Evolutionary conservation across 2,329 filamentous ascomycete species (phyloP).

Genomic region (Lojkania enalia): DNA sequence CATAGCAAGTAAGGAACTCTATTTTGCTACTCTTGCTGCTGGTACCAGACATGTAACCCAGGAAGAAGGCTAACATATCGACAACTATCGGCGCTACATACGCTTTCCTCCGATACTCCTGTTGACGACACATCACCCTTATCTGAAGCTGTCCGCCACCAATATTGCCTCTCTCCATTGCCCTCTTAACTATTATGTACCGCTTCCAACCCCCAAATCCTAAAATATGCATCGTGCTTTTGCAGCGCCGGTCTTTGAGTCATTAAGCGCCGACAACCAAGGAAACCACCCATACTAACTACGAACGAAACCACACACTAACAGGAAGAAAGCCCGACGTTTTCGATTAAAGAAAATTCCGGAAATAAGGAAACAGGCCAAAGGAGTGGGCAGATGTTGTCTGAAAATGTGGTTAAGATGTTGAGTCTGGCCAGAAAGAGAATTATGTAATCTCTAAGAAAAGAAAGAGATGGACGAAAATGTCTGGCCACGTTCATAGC

Average conservation of each 20-base stretch:
- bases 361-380: too few species aligned
- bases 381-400: not conserved
- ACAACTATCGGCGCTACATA: not conserved
- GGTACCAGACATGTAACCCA: too few species aligned
- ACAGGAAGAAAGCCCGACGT: too few species aligned
- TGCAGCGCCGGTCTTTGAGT: not conserved
- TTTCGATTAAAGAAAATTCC: too few species aligned
- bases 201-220: not conserved
- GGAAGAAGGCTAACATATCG: not conserved
- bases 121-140: not conserved
- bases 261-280: not conserved
- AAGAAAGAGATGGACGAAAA: not conserved
- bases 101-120: not conserved
- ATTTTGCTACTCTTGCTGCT: too few species aligned
- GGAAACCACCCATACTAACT: too few species aligned
- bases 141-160: not conserved
- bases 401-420: not conserved
- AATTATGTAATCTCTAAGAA: not conserved
- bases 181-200: not conserved
- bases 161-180: not conserved
- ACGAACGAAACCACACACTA: too few species aligned
- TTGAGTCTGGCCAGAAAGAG: not conserved
- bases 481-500: too few species aligned
- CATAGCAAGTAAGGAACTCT: too few species aligned
- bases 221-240: not conserved